Percentiles rank a stretch among this genome's conserved stretches.
Evolutionary conservation across 257 asterid genomes (phyloP).

Genomic region (Solanum neorickii): DNA sequence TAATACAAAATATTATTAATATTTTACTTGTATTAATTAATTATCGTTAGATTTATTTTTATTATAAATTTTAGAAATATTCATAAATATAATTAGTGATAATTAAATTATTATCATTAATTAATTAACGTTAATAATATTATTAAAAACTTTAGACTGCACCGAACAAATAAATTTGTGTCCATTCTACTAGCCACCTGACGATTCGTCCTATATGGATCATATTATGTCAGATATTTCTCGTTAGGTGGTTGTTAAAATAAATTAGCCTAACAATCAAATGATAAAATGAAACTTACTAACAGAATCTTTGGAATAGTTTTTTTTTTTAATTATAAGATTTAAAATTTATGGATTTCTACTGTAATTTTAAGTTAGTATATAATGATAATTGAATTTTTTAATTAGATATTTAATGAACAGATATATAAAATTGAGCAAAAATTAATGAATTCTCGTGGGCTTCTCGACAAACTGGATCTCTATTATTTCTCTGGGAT

Average conservation of each 20-base stretch:
- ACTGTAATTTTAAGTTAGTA: no score
- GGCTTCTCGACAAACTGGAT: background rate
- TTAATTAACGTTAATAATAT: no score
- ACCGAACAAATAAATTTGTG: background rate
- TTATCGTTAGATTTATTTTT: no score
- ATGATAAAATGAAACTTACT: background rate
- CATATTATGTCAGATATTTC: background rate
- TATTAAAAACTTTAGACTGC: background rate
- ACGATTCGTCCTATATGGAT: background rate
- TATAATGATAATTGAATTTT: background rate
- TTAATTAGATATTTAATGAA: no score
- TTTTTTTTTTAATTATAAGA: background rate
- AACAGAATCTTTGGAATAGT: background rate
- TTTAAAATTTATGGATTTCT: background rate
- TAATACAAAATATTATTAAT: no score
- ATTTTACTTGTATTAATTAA: no score
- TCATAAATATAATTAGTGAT: no score
- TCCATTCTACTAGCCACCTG: background rate
- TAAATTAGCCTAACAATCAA: background rate
- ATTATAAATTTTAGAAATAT: no score
- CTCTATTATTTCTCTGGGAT: background rate
- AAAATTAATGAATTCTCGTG: background rate
- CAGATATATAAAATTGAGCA: background rate
- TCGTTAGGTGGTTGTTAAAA: background rate
- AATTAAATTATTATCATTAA: no score